These are phyloP conservation scores for Ramaria rubella DNA, from an alignment of 768 basidiomycete species.

Conservation along the genomic window DNA sequence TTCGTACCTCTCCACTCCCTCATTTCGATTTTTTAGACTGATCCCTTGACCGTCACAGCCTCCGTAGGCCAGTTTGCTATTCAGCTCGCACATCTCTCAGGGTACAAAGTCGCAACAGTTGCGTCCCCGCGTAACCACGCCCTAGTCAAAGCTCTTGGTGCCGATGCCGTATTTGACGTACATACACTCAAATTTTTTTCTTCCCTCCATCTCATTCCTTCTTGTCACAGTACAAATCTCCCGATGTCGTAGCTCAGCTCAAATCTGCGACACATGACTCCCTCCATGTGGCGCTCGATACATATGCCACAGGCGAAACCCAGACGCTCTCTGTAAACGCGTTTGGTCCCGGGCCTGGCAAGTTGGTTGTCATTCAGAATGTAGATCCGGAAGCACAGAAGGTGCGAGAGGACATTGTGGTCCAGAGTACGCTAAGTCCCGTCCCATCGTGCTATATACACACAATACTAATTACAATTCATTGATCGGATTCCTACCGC, in stretches of 20 bases:
- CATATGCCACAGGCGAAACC: neutral
- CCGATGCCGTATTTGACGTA: conserved; percentile 35
- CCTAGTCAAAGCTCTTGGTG: conserved; percentile 34
- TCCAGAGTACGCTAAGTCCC: neutral
- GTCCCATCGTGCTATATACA: neutral
- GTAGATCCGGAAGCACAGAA: neutral
- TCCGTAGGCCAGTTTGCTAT: conserved; percentile 33
- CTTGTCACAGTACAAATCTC: neutral
- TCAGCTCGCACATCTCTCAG: conserved; percentile 36
- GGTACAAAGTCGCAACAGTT: conserved; percentile 39
- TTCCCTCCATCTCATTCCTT: neutral
- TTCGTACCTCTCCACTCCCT: neutral
- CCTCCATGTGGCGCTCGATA: neutral
- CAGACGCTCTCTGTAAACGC: neutral
- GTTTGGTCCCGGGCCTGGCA: neutral
- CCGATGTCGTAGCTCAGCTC: neutral
- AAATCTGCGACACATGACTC: neutral
- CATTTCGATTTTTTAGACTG: neutral
- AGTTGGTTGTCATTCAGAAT: neutral
- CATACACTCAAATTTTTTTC: neutral
- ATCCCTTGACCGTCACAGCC: neutral
- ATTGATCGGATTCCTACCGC: neutral
- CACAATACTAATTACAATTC: neutral
- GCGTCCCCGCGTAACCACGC: conserved; percentile 35
- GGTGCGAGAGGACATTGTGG: neutral